Evolutionary conservation across 768 basidiomycete species (phyloP).

Genomic region (Xerocomus brunneocitrinus): DNA sequence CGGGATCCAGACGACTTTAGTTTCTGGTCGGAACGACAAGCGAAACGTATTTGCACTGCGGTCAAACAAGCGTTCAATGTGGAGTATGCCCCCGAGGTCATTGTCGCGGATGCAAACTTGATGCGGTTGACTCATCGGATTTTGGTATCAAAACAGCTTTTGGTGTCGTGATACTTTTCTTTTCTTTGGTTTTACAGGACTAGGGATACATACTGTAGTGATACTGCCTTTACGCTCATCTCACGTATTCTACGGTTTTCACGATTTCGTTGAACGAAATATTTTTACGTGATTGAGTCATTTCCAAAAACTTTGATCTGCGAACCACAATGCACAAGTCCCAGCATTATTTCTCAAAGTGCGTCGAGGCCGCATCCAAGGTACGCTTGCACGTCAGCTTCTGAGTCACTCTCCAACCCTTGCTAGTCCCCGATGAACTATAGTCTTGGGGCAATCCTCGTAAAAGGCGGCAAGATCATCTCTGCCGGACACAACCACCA

Average conservation of each 20-base stretch:
- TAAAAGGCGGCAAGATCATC: background rate
- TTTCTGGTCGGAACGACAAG: conserved; percentile 90
- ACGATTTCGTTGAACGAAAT: background rate
- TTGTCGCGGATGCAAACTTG: conserved; percentile 92
- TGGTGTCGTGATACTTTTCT: conserved; percentile 22
- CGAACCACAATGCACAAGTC: too few species aligned
- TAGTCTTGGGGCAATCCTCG: background rate
- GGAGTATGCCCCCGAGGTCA: conserved; percentile 84
- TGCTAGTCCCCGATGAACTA: background rate
- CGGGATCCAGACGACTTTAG: conserved; percentile 89
- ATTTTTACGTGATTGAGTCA: too few species aligned
- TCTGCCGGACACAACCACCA: background rate
- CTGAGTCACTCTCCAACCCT: background rate
- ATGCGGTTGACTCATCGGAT: conserved; percentile 81
- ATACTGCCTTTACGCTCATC: background rate
- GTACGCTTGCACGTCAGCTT: background rate
- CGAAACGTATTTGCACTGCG: conserved; percentile 77
- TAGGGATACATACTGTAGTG: background rate
- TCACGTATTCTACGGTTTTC: too few species aligned
- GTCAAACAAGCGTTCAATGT: conserved; percentile 82
- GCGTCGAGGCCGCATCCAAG: background rate
- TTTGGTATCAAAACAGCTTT: conserved; percentile 65
- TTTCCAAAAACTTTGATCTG: too few species aligned
- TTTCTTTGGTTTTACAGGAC: background rate
- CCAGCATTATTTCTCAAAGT: background rate